phyloP scores from a whole-genome alignment of 2,329 filamentous ascomycete species.

The Magnaporthiopsis rhizophila region DNA sequence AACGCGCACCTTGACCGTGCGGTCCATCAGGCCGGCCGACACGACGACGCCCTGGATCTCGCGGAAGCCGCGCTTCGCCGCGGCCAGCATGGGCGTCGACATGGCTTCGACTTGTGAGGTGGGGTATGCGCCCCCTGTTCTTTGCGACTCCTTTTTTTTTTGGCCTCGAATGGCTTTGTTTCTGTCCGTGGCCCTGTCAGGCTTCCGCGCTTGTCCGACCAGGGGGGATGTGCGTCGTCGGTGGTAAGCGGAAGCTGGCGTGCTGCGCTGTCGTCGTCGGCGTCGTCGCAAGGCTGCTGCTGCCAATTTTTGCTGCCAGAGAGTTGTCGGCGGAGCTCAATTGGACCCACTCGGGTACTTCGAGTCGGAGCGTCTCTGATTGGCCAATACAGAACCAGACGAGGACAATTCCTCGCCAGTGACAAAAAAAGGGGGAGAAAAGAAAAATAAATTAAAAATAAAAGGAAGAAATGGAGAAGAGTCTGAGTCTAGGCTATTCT shows the following conservation, averaged over 20 bases:
- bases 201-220: background rate
- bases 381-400: background rate
- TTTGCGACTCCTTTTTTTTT: background rate
- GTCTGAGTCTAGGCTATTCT: background rate
- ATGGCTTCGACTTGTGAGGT: slow-evolving; percentile 17
- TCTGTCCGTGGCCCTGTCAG: background rate
- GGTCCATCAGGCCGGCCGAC: slow-evolving; percentile 68
- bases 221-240: background rate
- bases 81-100: slow-evolving; percentile 26
- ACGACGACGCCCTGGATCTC: slow-evolving; percentile 63
- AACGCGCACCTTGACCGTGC: slow-evolving; percentile 71
- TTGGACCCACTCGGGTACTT: background rate
- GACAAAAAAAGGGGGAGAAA: too few species aligned
- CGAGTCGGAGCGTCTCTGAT: background rate
- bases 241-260: background rate
- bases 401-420: background rate
- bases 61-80: slow-evolving; percentile 36
- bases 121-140: background rate
- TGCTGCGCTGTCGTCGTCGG: background rate
- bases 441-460: background rate
- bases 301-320: background rate
- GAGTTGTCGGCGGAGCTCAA: background rate
- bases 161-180: background rate
- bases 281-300: background rate
- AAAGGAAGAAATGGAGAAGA: background rate